A percentile compares a stretch with the other conserved stretches of the same genome.
These are phyloP conservation scores for Phytophthora colocasiae DNA, from an alignment of 352 stramenopile genomes.

Conservation along the genomic window DNA sequence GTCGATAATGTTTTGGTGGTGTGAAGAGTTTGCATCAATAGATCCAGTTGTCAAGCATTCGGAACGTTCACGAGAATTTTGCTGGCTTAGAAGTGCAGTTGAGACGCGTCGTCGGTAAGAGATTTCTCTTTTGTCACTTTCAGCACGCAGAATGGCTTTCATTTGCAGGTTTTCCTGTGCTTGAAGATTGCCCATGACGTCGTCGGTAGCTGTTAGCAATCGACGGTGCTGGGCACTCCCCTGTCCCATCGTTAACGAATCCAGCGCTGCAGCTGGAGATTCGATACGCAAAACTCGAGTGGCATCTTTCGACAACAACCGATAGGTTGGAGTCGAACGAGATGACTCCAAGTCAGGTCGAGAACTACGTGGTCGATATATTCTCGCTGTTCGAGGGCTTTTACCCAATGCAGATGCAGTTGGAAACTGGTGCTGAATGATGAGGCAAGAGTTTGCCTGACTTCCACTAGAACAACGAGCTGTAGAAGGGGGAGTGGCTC, in stretches of 20 bases:
- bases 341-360: conserved; percentile 10
- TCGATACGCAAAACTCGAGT: conserved; percentile 63
- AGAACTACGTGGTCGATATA: conserved; percentile 19
- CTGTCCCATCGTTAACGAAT: conserved; percentile 19
- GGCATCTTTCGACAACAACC: conserved; percentile 58
- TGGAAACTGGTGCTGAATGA: conserved; percentile 65
- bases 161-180: conserved; percentile 41
- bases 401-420: conserved; percentile 5
- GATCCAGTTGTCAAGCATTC: conserved; percentile 19
- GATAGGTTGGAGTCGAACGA: conserved; percentile 41
- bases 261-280: conserved; percentile 27
- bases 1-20: conserved; percentile 42
- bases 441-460: conserved; percentile 46
- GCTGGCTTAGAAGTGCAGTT: conserved; percentile 8
- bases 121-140: conserved; percentile 30
- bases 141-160: conserved; percentile 29
- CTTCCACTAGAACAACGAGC: conserved; percentile 5
- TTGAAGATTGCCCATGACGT: conserved; percentile 39
- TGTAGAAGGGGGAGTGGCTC: conserved; percentile 21
- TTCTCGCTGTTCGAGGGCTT: conserved; percentile 11
- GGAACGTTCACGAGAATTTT: conserved; percentile 6
- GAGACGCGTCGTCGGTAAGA: conserved; percentile 17
- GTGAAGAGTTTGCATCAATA: not conserved
- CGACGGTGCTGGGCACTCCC: conserved; percentile 22
- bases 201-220: conserved; percentile 24